These are phyloP conservation scores for Deinandra increscens DNA, from an alignment of 129 eudicot species.

Conservation along the genomic window DNA sequence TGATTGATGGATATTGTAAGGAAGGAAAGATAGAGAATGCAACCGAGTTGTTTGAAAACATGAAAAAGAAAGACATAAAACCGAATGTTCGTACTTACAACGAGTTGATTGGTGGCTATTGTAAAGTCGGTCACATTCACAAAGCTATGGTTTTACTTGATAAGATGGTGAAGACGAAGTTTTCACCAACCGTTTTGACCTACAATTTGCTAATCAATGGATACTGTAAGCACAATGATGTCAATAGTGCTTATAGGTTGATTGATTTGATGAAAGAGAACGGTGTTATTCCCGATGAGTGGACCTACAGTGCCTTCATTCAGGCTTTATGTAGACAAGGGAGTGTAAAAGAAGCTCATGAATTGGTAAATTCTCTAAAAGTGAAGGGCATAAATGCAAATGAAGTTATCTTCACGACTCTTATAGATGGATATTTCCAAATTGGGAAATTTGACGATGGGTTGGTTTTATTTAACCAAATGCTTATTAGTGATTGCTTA, in stretches of 20 bases:
- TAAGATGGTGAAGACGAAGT: conserved; percentile 55
- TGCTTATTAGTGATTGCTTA: conserved; percentile 46
- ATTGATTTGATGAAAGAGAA: conserved; percentile 53
- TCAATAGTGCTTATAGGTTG: conserved; percentile 64
- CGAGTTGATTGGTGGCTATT: conserved; percentile 72
- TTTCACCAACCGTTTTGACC: conserved; percentile 59
- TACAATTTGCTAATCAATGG: conserved; percentile 68
- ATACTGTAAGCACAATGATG: conserved; percentile 58
- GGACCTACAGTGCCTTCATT: conserved; percentile 56
- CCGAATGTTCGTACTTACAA: conserved; percentile 78
- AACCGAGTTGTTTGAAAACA: conserved; percentile 44
- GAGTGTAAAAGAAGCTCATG: conserved; percentile 58
- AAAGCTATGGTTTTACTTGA: conserved; percentile 69
- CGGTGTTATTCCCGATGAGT: conserved; percentile 61
- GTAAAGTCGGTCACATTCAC: conserved; percentile 54
- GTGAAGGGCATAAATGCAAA: conserved; percentile 58
- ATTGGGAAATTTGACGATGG: conserved; percentile 46
- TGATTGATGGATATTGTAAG: conserved; percentile 78
- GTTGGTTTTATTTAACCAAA: conserved; percentile 45
- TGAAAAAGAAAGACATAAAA: conserved; percentile 50
- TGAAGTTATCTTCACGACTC: conserved; percentile 53
- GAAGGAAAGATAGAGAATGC: conserved; percentile 65
- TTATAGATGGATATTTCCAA: conserved; percentile 74
- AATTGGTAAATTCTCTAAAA: conserved; percentile 39
- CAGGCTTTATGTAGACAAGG: conserved; percentile 58